Conservation (phyloP, 2,329 filamentous ascomycete genomes). For the Neofusicoccum sp. region DNA sequence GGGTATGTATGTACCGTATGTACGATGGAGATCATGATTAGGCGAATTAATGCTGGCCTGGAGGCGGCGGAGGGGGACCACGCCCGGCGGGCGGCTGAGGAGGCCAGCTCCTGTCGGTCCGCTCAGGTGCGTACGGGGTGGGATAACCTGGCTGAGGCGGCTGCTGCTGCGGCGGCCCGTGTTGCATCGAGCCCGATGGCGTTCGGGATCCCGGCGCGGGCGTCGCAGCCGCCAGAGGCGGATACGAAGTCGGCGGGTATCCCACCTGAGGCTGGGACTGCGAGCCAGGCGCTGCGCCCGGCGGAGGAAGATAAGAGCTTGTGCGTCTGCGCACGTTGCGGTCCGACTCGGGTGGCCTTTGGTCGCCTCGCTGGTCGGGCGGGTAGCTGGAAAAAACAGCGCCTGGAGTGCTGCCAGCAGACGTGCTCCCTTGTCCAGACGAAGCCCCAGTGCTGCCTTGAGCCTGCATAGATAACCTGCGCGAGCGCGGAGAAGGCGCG, state of each 20-base stretch:
- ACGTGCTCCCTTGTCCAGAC: slow-evolving; percentile 14
- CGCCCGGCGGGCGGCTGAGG: slow-evolving; percentile 17
- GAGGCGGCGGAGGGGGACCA: slow-evolving; percentile 12
- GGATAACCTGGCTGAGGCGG: slow-evolving; percentile 26
- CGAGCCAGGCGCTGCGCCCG: slow-evolving; percentile 29
- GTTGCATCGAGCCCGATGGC: slow-evolving; percentile 24
- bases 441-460: slow-evolving; percentile 13
- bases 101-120: slow-evolving; percentile 34
- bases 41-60: slow-evolving; percentile 8
- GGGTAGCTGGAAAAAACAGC: slow-evolving; percentile 30
- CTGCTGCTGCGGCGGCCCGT: slow-evolving; percentile 22
- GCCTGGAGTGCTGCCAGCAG: slow-evolving; percentile 18
- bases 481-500: slow-evolving; percentile 46
- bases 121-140: slow-evolving; percentile 28
- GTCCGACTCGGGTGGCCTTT: slow-evolving; percentile 29
- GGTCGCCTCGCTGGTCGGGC: slow-evolving; percentile 30
- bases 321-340: slow-evolving; percentile 42
- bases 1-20: slow-evolving; percentile 2
- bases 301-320: slow-evolving; percentile 37
- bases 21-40: slow-evolving; percentile 1
- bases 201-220: slow-evolving; percentile 16
- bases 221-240: slow-evolving; percentile 28
- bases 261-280: slow-evolving; percentile 25
- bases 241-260: slow-evolving; percentile 29
- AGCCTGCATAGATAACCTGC: slow-evolving; percentile 31